Conservation (phyloP, 441 rosid species). For the Corymbia citriodora region DNA sequence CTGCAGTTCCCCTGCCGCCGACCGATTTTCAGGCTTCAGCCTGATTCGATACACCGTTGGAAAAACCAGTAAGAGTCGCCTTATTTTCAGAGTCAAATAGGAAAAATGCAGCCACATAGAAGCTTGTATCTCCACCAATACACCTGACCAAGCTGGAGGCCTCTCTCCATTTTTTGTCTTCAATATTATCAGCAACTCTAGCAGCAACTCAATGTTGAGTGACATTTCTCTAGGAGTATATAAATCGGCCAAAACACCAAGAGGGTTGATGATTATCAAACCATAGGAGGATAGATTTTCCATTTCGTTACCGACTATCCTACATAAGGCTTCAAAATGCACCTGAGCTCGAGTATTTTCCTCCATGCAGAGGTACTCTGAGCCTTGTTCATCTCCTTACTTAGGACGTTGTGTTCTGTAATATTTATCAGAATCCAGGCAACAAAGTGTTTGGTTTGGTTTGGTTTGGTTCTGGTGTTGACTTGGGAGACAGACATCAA, state of each 20-base stretch:
- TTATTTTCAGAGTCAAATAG: not conserved
- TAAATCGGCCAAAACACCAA: not conserved
- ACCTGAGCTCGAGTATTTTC: not conserved
- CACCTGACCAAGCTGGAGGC: not conserved
- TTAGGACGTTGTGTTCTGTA: not conserved
- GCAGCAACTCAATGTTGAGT: not conserved
- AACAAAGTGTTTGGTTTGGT: not conserved
- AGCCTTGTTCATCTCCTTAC: not conserved
- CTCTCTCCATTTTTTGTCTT: not conserved
- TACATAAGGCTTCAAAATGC: not conserved
- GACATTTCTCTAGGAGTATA: not conserved
- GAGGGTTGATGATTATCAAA: not conserved
- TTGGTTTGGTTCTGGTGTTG: not conserved
- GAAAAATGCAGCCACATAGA: not conserved
- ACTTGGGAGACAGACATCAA: not conserved
- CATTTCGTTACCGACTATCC: not conserved
- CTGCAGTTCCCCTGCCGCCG: not conserved
- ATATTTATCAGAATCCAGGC: not conserved
- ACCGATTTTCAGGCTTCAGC: not conserved
- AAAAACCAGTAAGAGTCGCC: not conserved
- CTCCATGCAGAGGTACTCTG: not conserved
- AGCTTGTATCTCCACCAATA: not conserved
- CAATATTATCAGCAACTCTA: not conserved
- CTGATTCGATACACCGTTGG: not conserved
- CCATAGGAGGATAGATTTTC: not conserved